A percentile compares a stretch with the other conserved stretches of the same genome.
These are phyloP conservation scores for Annona squamosa DNA, from an alignment of 164 flowering plant genomes.

Conservation along the genomic window DNA sequence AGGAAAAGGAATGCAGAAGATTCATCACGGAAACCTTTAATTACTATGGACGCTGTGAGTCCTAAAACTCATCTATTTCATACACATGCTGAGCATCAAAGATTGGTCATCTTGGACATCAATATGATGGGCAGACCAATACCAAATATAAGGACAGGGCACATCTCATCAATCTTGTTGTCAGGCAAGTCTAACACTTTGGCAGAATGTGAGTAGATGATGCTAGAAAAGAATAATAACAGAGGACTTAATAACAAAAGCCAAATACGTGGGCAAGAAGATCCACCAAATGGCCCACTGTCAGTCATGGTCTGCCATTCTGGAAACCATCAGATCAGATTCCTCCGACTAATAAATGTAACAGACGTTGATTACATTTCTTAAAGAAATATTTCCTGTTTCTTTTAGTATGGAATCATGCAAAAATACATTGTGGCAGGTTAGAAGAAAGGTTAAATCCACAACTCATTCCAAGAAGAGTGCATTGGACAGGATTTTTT, in stretches of 20 bases:
- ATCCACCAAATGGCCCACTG: neutral
- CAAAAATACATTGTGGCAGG: no score
- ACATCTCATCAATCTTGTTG: neutral
- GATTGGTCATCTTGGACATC: neutral
- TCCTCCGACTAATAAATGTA: neutral
- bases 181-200: neutral
- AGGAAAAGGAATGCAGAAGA: constrained; percentile 82
- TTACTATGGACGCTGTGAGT: constrained; percentile 57
- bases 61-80: neutral
- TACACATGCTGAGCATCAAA: neutral
- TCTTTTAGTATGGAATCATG: no score
- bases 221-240: neutral
- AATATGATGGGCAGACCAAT: neutral
- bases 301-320: neutral
- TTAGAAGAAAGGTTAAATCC: no score
- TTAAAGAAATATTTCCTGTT: no score
- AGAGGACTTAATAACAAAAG: neutral
- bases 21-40: constrained; percentile 57
- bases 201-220: neutral
- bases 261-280: neutral
- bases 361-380: no score
- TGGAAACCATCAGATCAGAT: neutral
- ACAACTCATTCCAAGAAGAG: no score
- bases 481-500: no score
- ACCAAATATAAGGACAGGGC: neutral